Evolutionary conservation across 2,329 filamentous ascomycete genomes (phyloP).

Genomic region (Colletotrichum sp.): DNA sequence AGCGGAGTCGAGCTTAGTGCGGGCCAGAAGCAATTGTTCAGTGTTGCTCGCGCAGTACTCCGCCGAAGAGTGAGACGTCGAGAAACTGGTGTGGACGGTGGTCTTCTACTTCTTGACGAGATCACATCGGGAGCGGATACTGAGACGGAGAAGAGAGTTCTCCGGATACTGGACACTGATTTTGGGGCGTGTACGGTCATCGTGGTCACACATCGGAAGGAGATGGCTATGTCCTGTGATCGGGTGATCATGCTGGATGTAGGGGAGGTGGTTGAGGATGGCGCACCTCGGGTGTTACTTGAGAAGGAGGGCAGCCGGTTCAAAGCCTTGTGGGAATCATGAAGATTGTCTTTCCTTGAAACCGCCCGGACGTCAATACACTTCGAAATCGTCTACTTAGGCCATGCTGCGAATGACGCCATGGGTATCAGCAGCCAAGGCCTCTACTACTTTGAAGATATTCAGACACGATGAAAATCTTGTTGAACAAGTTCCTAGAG

Average conservation of each 20-base stretch:
- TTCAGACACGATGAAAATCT: too few species aligned
- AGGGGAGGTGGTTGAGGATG: not conserved
- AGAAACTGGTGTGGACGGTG: not conserved
- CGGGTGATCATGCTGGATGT: not conserved
- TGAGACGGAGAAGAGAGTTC: conserved; percentile 26
- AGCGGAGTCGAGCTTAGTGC: conserved; percentile 51
- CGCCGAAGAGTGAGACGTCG: conserved; percentile 34
- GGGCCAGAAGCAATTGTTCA: conserved; percentile 70
- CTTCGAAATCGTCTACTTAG: not conserved
- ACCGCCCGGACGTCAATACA: not conserved
- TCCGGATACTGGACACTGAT: not conserved
- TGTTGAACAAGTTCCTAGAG: not conserved
- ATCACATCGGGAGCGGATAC: conserved; percentile 35
- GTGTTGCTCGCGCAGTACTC: conserved; percentile 65
- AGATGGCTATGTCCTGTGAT: not conserved
- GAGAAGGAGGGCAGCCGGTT: not conserved
- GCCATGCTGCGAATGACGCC: not conserved
- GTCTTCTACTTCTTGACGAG: conserved; percentile 36
- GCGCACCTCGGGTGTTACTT: not conserved
- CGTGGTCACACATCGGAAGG: not conserved
- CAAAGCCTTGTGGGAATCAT: not conserved
- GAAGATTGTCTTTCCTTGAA: not conserved
- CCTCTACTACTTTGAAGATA: too few species aligned
- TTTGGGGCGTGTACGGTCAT: not conserved
- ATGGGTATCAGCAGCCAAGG: not conserved